These are phyloP conservation scores for Hsuehochloa calcarea DNA, from an alignment of 176 grass and related monocot species.

Conservation along the genomic window DNA sequence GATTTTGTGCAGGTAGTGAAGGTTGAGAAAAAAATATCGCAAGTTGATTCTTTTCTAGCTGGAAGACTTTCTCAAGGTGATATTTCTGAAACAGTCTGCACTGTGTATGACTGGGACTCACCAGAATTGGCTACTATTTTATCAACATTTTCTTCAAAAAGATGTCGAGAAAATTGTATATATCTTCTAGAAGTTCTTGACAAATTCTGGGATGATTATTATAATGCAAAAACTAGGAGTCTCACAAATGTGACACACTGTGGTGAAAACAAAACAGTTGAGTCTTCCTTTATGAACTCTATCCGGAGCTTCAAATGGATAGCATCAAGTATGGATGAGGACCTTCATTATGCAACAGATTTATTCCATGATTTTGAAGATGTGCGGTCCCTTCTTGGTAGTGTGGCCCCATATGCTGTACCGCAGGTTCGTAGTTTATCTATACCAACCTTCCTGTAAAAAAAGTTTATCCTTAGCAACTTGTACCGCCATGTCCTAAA, in stretches of 20 bases:
- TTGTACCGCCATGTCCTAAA: background rate
- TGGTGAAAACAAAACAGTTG: slow-evolving; percentile 42
- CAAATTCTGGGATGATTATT: slow-evolving; percentile 87
- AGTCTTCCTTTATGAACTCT: slow-evolving; percentile 80
- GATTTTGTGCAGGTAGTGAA: slow-evolving; percentile 84
- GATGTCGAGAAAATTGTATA: slow-evolving; percentile 58
- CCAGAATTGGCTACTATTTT: slow-evolving; percentile 68
- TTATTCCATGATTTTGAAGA: slow-evolving; percentile 70
- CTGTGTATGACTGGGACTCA: slow-evolving; percentile 83
- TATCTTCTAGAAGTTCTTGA: slow-evolving; percentile 91
- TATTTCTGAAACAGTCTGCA: slow-evolving; percentile 35
- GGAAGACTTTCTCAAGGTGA: slow-evolving; percentile 14
- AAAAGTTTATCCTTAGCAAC: background rate
- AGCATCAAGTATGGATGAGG: slow-evolving; percentile 69
- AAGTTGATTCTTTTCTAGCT: slow-evolving; percentile 30
- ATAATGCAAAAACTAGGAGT: slow-evolving; percentile 52
- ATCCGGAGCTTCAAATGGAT: slow-evolving; percentile 71
- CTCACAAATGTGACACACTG: slow-evolving; percentile 13
- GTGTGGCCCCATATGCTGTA: slow-evolving; percentile 73
- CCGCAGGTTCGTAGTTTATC: slow-evolving; percentile 69
- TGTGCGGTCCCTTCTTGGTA: slow-evolving; percentile 69
- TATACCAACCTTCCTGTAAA: background rate
- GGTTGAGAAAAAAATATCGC: slow-evolving; percentile 43
- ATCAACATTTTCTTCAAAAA: slow-evolving; percentile 71
- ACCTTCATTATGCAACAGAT: slow-evolving; percentile 72